Percentiles rank a stretch among this genome's conserved stretches.
These are phyloP conservation scores for Penicillium sumatraense DNA, from an alignment of 2,329 filamentous ascomycete species.

Conservation along the genomic window DNA sequence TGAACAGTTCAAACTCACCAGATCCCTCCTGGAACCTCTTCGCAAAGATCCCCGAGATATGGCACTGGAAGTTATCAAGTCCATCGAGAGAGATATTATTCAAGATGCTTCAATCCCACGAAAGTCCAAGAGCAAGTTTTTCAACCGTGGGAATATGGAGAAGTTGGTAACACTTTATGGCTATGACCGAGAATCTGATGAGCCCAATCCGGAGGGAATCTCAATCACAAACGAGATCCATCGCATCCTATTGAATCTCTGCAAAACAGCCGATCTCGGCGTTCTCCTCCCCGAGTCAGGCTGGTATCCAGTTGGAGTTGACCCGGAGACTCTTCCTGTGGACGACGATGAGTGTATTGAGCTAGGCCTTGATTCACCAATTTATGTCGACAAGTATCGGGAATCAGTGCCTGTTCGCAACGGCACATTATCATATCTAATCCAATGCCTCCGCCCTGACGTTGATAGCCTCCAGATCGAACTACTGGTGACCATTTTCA, in stretches of 20 bases:
- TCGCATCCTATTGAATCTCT: slow-evolving; percentile 73
- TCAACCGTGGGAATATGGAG: slow-evolving; percentile 75
- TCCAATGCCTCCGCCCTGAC: slow-evolving; percentile 80
- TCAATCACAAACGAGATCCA: slow-evolving; percentile 73
- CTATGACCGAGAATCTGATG: slow-evolving; percentile 52
- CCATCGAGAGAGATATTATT: slow-evolving; percentile 72
- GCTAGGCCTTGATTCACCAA: slow-evolving; percentile 69
- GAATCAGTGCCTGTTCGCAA: slow-evolving; percentile 77
- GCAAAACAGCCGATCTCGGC: slow-evolving; percentile 74
- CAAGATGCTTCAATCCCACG: slow-evolving; percentile 74
- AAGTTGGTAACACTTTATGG: slow-evolving; percentile 74
- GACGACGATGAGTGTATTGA: slow-evolving; percentile 58
- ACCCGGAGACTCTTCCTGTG: slow-evolving; percentile 59
- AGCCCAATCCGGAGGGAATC: slow-evolving; percentile 47
- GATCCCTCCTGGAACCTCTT: slow-evolving; percentile 75
- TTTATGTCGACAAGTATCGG: slow-evolving; percentile 70
- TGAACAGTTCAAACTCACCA: slow-evolving; percentile 71
- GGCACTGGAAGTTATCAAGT: slow-evolving; percentile 73
- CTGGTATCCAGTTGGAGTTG: slow-evolving; percentile 77
- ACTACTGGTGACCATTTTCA: slow-evolving; percentile 79
- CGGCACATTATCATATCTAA: slow-evolving; percentile 75
- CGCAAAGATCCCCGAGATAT: slow-evolving; percentile 77
- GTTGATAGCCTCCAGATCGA: slow-evolving; percentile 80
- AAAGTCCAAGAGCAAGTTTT: slow-evolving; percentile 73
- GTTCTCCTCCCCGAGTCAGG: slow-evolving; percentile 76